Evolutionary conservation across 345 rosid species (phyloP).

Genomic region (Excoecaria cochinchinensis): DNA sequence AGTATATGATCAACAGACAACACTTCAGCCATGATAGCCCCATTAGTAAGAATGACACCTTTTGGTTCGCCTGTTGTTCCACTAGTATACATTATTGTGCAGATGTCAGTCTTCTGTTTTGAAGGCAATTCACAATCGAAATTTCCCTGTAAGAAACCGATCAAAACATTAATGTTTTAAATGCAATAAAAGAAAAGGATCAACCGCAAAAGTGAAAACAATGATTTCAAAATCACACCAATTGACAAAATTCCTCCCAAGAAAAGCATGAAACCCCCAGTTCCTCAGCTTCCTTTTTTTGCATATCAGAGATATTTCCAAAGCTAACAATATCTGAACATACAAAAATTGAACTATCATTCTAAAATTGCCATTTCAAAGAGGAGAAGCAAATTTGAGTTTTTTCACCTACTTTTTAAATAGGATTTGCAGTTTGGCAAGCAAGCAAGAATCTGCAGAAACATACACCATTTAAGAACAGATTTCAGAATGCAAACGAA

Average conservation of each 20-base stretch:
- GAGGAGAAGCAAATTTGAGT: background rate
- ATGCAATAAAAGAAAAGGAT: background rate
- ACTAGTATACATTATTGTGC: slow-evolving; percentile 95
- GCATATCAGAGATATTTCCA: slow-evolving; percentile 47
- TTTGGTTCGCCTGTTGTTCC: slow-evolving; percentile 99
- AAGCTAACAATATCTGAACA: slow-evolving; percentile 77
- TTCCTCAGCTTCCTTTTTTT: slow-evolving; percentile 72
- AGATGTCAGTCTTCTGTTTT: slow-evolving; percentile 63
- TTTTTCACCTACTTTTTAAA: slow-evolving; percentile 58
- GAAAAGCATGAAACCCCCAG: slow-evolving; percentile 72
- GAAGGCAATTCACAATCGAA: slow-evolving; percentile 56
- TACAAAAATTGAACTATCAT: background rate
- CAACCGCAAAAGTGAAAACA: background rate
- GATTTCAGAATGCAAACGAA: background rate
- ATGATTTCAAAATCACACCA: slow-evolving; percentile 39
- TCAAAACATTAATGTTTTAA: background rate
- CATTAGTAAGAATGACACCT: slow-evolving; percentile 76
- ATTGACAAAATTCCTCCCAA: slow-evolving; percentile 64
- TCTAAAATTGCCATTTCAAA: background rate
- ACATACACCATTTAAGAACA: slow-evolving; percentile 2
- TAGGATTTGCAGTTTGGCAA: slow-evolving; percentile 55
- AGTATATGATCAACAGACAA: slow-evolving; percentile 72
- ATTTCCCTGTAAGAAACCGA: slow-evolving; percentile 47
- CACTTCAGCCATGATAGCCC: slow-evolving; percentile 64
- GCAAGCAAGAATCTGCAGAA: slow-evolving; percentile 68